Evolutionary conservation across 2,329 filamentous ascomycete genomes (phyloP).

Genomic region (Nemania bipapillata): DNA sequence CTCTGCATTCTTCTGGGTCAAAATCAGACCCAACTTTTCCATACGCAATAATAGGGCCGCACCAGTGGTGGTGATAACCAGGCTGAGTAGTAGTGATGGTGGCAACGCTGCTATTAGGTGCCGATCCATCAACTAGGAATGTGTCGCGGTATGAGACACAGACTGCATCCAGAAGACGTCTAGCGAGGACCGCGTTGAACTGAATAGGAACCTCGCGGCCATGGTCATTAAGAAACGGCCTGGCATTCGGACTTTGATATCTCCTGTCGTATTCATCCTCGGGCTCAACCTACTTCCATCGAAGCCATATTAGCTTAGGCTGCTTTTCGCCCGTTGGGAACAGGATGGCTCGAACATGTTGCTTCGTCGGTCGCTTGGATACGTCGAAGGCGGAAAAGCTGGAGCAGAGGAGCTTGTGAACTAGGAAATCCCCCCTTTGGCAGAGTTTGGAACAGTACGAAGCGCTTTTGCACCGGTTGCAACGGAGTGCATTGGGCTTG

Average conservation of each 20-base stretch:
- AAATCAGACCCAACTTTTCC: not conserved
- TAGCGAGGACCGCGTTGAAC: conserved; percentile 3
- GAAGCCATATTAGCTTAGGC: conserved; percentile 32
- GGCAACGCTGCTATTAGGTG: conserved; percentile 5
- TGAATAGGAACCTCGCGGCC: not conserved
- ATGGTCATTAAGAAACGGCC: conserved; percentile 6
- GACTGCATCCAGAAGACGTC: conserved; percentile 3
- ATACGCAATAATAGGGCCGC: conserved; percentile 36
- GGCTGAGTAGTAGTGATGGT: not conserved
- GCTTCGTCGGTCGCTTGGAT: not conserved
- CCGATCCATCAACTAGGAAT: conserved; percentile 19
- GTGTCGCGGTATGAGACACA: conserved; percentile 12
- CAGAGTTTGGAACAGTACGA: conserved; percentile 26
- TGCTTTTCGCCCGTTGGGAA: conserved; percentile 16
- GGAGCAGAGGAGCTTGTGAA: conserved; percentile 27
- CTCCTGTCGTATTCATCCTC: too few relatives aligned
- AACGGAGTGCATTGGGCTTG: conserved; percentile 19
- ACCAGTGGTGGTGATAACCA: conserved; percentile 24
- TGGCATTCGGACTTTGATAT: not conserved
- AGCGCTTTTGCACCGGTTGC: conserved; percentile 18
- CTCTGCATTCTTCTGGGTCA: conserved; percentile 21
- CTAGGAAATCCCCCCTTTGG: conserved; percentile 21
- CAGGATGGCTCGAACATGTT: conserved; percentile 24
- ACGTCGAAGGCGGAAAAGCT: conserved; percentile 9
- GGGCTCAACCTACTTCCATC: not conserved